Conservation (phyloP, 306 rosid genomes). For the Vachellia collinsii region DNA sequence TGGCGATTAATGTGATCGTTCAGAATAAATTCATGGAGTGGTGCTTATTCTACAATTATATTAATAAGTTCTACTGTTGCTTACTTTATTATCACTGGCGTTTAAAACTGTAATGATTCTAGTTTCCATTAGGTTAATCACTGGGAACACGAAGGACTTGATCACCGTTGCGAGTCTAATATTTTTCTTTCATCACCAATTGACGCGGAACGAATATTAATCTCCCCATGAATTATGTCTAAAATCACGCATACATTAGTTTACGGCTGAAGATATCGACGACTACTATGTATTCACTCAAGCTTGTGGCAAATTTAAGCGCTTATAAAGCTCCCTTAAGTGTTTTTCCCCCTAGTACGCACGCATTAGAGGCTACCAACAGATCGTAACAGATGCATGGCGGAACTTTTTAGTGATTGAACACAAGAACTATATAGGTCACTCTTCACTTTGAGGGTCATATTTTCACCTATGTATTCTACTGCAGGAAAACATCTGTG, state of each 20-base stretch:
- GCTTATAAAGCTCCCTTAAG: neutral
- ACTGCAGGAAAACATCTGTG: neutral
- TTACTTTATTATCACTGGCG: neutral
- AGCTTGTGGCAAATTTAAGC: neutral
- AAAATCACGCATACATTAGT: neutral
- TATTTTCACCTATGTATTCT: slow-evolving; percentile 3
- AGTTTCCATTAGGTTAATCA: neutral
- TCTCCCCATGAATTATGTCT: neutral
- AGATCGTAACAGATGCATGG: neutral
- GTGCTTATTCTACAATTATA: neutral
- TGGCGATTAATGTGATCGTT: neutral
- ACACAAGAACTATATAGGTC: neutral
- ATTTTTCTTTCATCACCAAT: neutral
- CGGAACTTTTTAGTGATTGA: neutral
- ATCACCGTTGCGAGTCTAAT: neutral
- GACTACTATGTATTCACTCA: neutral
- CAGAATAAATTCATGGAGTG: neutral
- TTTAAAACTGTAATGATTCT: slow-evolving; percentile 2
- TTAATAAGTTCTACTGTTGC: neutral
- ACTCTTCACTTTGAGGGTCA: neutral
- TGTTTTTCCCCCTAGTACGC: neutral
- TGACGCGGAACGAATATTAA: neutral
- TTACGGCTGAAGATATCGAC: neutral
- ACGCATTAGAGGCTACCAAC: neutral
- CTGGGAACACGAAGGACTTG: neutral